phyloP scores from a whole-genome alignment of 148 eudicot genomes.

The Vaccinium macrocarpon region DNA sequence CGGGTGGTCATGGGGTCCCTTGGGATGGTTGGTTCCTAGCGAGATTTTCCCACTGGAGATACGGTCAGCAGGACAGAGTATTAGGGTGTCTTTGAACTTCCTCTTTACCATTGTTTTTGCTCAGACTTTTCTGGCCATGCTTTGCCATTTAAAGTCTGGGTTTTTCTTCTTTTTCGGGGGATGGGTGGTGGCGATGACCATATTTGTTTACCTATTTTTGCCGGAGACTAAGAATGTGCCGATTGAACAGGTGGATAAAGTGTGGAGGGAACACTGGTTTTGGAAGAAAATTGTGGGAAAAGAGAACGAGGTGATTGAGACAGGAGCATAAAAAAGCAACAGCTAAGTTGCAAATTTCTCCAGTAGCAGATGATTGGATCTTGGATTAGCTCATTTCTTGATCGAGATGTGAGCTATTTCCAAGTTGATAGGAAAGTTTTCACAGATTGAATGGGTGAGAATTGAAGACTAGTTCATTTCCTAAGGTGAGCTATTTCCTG shows the following conservation, averaged over 20 bases:
- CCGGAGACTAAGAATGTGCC: too few relatives aligned
- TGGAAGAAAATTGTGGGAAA: constrained; percentile 29
- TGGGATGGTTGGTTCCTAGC: constrained; percentile 44
- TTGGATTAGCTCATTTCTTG: background rate
- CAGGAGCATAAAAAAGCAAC: background rate
- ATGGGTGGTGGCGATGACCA: constrained; percentile 40
- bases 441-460: background rate
- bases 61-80: background rate
- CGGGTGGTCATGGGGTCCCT: constrained; percentile 45
- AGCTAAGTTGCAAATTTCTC: too few relatives aligned
- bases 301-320: constrained; percentile 29
- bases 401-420: too few relatives aligned
- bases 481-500: too few relatives aligned
- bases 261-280: background rate
- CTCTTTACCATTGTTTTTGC: constrained; percentile 6
- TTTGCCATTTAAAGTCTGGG: constrained; percentile 17
- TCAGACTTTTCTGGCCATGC: background rate
- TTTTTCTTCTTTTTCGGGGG: constrained; percentile 45
- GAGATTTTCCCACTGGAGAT: constrained; percentile 25
- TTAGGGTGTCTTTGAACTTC: background rate
- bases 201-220: constrained; percentile 25
- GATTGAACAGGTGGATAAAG: too few relatives aligned
- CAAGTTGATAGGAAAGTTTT: too few relatives aligned
- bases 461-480: background rate
- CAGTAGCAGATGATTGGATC: too few relatives aligned